phyloP scores from a whole-genome alignment of 208 protist species.

The Acanthamoeba lenticulata region DNA sequence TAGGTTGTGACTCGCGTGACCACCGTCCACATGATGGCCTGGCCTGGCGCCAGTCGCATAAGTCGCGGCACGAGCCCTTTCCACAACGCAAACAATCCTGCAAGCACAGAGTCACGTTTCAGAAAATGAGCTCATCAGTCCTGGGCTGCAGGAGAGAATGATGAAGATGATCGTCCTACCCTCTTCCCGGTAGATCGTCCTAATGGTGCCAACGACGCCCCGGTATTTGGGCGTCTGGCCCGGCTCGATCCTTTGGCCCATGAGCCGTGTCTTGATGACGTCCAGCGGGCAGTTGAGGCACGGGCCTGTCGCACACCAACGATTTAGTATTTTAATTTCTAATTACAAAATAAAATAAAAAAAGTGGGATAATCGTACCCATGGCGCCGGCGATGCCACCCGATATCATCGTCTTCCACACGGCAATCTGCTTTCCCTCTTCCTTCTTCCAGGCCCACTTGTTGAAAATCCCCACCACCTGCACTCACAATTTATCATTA shows the following conservation, averaged over 20 bases:
- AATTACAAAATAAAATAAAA: not conserved
- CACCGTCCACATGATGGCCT: conserved; percentile 63
- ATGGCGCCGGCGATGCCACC: conserved; percentile 3
- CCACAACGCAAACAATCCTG: conserved; percentile 48
- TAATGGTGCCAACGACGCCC: conserved; percentile 4
- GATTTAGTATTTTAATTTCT: not conserved
- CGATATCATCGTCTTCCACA: conserved; percentile 53
- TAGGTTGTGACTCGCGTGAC: conserved; percentile 49
- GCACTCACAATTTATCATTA: not conserved
- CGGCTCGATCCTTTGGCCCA: conserved; percentile 49
- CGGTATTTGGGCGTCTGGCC: conserved; percentile 17
- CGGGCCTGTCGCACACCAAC: not conserved
- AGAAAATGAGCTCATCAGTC: not conserved
- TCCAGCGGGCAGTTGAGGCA: conserved; percentile 57
- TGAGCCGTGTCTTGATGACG: conserved; percentile 47
- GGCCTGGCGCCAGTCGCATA: conserved; percentile 51
- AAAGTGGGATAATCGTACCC: not conserved
- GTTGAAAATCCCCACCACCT: conserved; percentile 42
- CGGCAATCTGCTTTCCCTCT: conserved; percentile 50
- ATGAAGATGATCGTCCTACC: not conserved
- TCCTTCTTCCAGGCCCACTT: conserved; percentile 48
- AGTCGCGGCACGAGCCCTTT: conserved; percentile 42
- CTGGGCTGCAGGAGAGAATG: not conserved
- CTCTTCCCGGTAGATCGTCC: conserved; percentile 24
- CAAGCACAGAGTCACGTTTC: not conserved